phyloP scores from a whole-genome alignment of 2,329 filamentous ascomycete genomes.

The Pestalotiopsis sp. region DNA sequence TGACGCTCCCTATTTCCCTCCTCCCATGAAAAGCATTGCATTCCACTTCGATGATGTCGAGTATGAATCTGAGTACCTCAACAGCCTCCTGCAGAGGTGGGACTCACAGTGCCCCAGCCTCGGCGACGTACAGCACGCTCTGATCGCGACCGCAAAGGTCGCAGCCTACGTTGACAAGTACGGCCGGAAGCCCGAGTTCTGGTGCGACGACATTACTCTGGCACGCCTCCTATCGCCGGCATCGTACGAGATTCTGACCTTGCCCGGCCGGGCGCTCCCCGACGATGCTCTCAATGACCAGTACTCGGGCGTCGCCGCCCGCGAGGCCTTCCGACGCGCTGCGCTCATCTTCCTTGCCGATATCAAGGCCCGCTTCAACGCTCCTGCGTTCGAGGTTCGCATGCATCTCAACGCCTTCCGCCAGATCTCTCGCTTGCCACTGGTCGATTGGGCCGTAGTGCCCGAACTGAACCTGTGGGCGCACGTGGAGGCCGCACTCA shows the following conservation, averaged over 20 bases:
- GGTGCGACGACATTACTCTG: slow-evolving; percentile 24
- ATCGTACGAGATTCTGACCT: slow-evolving; percentile 23
- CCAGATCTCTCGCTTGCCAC: slow-evolving; percentile 26
- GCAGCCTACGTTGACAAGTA: slow-evolving; percentile 27
- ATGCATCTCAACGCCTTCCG: slow-evolving; percentile 26
- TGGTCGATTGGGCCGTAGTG: slow-evolving; percentile 25
- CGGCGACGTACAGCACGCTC: slow-evolving; percentile 23
- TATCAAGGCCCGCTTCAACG: slow-evolving; percentile 24
- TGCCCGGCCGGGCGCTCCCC: slow-evolving; percentile 25
- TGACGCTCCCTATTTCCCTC: slow-evolving; percentile 19
- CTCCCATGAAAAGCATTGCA: slow-evolving; percentile 19
- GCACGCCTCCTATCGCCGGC: slow-evolving; percentile 25
- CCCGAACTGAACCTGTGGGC: slow-evolving; percentile 31
- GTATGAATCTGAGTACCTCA: slow-evolving; percentile 19
- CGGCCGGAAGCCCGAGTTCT: slow-evolving; percentile 17
- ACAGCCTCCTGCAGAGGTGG: slow-evolving; percentile 22
- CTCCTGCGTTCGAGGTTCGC: slow-evolving; percentile 19
- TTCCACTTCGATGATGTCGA: slow-evolving; percentile 21
- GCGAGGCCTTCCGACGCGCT: slow-evolving; percentile 27
- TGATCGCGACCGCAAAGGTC: slow-evolving; percentile 24
- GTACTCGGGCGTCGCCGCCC: slow-evolving; percentile 23
- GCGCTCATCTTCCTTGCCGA: slow-evolving; percentile 26
- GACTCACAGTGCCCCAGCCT: slow-evolving; percentile 20
- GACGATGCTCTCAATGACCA: slow-evolving; percentile 13
- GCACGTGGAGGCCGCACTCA: slow-evolving; percentile 24